Evolutionary conservation across 257 asterid genomes (phyloP), one percentile per base, ranked within the genome.

Genomic region (Primulina huaijiensis): DNA sequence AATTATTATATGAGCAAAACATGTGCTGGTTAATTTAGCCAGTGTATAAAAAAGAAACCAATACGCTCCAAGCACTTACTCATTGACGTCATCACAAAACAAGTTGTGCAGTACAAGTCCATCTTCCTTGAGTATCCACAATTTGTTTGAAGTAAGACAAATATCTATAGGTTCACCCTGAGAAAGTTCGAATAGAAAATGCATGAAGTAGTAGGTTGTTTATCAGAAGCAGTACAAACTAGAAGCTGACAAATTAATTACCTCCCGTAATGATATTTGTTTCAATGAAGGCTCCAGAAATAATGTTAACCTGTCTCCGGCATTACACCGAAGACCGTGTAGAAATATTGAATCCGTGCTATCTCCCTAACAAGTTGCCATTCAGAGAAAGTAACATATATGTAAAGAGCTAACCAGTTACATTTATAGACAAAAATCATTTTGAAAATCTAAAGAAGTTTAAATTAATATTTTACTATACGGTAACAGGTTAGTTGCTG

Each of bases 111-210:
- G 78, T 60, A 87, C 72, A 74, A 93, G 85, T 65, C 85, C 88
- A 63, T 82, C 88, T 80, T 89, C 95, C 74, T 85, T 87, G 61
- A 93, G 96, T 74, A 90, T 80, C 95, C 95, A 93, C 74, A 90
- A 82, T 75, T 83, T 79, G 78, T 82, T 75, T 16, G 85, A 80
- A 61, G 88, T 73, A 75, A 93, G 84, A 73, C 78, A 89, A 75
- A 93, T 86, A 81, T 93, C 99, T 75, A 90, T 72, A 30, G 77
- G 81, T 74, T 78, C 92, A 73, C 81, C 95, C 97, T 93, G 72
- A 38, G 56, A 64, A 56, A 64, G 75, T 69, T 67, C 83, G 78
- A 74, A 73, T 63, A 35, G 68, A 62, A 69, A 67, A 59, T 57
- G 63, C 23, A 56, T 68, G 20, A 35, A 33, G 34, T 67, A 65